These are phyloP conservation scores for Comarum palustre DNA, from an alignment of 306 rosid genomes.

Conservation along the genomic window DNA sequence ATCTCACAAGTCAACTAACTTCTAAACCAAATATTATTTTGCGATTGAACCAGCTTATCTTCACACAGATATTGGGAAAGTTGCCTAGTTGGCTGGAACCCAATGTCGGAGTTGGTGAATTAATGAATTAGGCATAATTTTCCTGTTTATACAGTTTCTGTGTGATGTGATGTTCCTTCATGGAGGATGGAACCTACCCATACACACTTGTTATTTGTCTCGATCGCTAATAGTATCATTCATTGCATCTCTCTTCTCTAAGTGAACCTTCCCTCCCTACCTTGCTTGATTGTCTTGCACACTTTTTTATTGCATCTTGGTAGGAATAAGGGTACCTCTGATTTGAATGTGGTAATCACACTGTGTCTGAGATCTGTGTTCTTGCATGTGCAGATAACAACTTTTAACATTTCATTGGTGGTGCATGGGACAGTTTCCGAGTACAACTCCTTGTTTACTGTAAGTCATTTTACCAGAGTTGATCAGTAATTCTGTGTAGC, in stretches of 20 bases:
- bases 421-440: conserved; percentile 88
- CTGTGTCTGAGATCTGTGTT: conserved; percentile 16
- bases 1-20: neutral
- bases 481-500: neutral
- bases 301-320: neutral
- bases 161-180: neutral
- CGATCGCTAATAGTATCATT: neutral
- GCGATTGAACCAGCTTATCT: neutral
- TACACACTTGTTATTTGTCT: neutral
- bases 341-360: neutral
- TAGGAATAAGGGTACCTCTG: neutral
- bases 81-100: neutral
- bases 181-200: neutral
- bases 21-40: neutral
- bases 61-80: neutral
- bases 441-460: conserved; percentile 39
- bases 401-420: conserved; percentile 81
- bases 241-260: neutral
- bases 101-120: neutral
- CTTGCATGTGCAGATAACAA: conserved; percentile 67
- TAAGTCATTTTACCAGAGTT: conserved; percentile 36
- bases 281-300: neutral
- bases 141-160: neutral
- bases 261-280: neutral
- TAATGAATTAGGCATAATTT: neutral